Base-by-base conservation (phyloP, 2,329 filamentous ascomycete species). In the Exophiala sp. region DNA sequence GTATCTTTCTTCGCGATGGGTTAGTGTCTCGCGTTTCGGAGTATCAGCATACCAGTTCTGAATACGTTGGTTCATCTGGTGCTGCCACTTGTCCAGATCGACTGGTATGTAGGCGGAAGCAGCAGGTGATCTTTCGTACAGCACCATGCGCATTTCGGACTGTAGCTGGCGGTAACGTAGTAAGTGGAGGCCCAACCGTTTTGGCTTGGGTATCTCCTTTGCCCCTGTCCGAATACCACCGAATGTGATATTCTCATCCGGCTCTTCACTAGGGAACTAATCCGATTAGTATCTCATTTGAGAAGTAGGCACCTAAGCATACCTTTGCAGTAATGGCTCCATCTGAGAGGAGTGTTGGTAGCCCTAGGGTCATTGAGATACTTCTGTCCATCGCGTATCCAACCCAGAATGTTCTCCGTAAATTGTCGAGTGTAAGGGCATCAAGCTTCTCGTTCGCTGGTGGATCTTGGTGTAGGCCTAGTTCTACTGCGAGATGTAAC, bases 371-470 rank as follows among this genome's bases (percentile, higher is more conserved):
- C 12, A 52, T 52, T 5, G 43, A 48, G 14, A 56, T 52, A 32
- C 52, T 56, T 10, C 49, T 46, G 41, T 56, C 54, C 54, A 56
- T 52, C 2, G 54, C 35, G 40, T 56, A 56, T 2, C 49, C 54
- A 12, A 52, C 49, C 54, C 54, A 56, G 18, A 56, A 56, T 24
- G 49, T 39, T 16, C 54, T 40, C 34, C 54, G 47, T 43, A 36
- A 38, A 16, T 12, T 44, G 32, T 56, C 54, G n/a, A 49, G 20
- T 2, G 42, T 52, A n/a, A 52, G 24, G 39, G 4, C 11, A 39
- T 52, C 49, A 16, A 52, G 24, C 24, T 8, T 24, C 18, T 52
- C 20, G 11, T 33, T 29, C 10, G 36, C n/a, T 29, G 38, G 24
- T 11, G 48, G 44, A 12, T 56, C 54, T 47, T 46, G 42, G 33